Base-by-base conservation (phyloP, 2,329 filamentous ascomycete species). In the Samsoniella hepiali region DNA sequence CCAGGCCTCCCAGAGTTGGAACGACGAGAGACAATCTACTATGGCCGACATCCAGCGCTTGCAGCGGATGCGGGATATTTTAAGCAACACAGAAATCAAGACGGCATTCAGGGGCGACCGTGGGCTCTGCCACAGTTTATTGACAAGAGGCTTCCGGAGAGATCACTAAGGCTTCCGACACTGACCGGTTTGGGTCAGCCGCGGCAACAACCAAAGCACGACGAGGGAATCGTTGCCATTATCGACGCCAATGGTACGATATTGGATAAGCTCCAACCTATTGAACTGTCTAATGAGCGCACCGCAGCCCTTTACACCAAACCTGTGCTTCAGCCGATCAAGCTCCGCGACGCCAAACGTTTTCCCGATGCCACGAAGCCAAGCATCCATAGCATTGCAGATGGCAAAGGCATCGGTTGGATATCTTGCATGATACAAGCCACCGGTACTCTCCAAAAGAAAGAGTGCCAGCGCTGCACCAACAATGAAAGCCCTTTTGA, bases 361-460 rank as follows among this genome's bases (percentile, higher is more conserved):
- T n/a, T n/a, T n/a, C n/a, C n/a, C n/a, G n/a, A n/a, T n/a, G n/a
- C n/a, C n/a, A n/a, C n/a, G n/a, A n/a, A n/a, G n/a, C n/a, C n/a
- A n/a, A n/a, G n/a, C n/a, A n/a, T n/a, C n/a, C n/a, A n/a, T n/a
- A n/a, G n/a, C n/a, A n/a, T n/a, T n/a, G n/a, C n/a, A n/a, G n/a
- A n/a, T n/a, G n/a, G n/a, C n/a, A n/a, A n/a, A n/a, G n/a, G n/a
- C n/a, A n/a, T n/a, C n/a, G n/a, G n/a, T n/a, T n/a, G n/a, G n/a
- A n/a, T n/a, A n/a, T n/a, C n/a, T 13, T 79, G 78, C 63, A 80
- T 81, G 75, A 81, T 83, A 36, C 81, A 83, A 65, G 81, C 81
- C 2, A 81, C 76, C 0, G 81, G 81, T 1, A 71, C 77, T 15
- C 63, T 78, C 4, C 78, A 80, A 63, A 65, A 68, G 0, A 69